Evolutionary conservation across 371 early-diverging fungal species (phyloP).

Genomic region (Actinomortierella wolfii): DNA sequence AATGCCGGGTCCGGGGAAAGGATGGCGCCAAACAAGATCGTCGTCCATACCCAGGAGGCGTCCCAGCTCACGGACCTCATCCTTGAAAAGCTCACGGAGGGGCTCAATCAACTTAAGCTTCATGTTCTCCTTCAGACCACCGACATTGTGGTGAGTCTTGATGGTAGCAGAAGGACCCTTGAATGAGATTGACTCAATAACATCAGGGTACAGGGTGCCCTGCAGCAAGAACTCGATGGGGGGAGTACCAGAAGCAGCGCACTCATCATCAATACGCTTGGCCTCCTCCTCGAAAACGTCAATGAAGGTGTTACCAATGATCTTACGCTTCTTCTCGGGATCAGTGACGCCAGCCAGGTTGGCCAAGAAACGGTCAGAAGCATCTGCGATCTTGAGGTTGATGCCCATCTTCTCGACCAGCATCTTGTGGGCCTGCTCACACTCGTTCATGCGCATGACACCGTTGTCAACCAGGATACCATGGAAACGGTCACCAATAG

Average conservation of each 20-base stretch:
- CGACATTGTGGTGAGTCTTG: constrained; percentile 99
- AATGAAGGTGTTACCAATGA: constrained; percentile 97
- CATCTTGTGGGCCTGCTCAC: constrained; percentile 79
- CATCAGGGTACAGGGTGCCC: constrained; percentile 98
- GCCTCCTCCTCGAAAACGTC: constrained; percentile 97
- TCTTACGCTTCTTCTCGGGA: constrained; percentile 96
- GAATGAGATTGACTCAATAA: constrained; percentile 97
- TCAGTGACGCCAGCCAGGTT: constrained; percentile 91
- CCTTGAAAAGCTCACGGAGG: constrained; percentile 97
- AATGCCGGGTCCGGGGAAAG: constrained; percentile 98
- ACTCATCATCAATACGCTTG: constrained; percentile 80
- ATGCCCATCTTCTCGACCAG: constrained; percentile 90
- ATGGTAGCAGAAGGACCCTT: constrained; percentile 98
- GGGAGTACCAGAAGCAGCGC: constrained; percentile 59
- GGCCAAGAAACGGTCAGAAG: constrained; percentile 86
- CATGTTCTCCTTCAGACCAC: constrained; percentile 95
- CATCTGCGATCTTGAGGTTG: constrained; percentile 93
- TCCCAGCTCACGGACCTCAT: constrained; percentile 96
- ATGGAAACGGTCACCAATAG: constrained; percentile 98
- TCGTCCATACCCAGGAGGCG: constrained; percentile 87
- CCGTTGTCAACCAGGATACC: constrained; percentile 98
- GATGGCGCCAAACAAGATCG: constrained; percentile 97
- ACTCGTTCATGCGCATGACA: constrained; percentile 97
- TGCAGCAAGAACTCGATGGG: constrained; percentile 93
- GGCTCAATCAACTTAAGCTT: constrained; percentile 97